Percentiles rank a stretch among this genome's conserved stretches.
Conservation (phyloP, 2,329 filamentous ascomycete species). For the Fusarium tuaranense region DNA sequence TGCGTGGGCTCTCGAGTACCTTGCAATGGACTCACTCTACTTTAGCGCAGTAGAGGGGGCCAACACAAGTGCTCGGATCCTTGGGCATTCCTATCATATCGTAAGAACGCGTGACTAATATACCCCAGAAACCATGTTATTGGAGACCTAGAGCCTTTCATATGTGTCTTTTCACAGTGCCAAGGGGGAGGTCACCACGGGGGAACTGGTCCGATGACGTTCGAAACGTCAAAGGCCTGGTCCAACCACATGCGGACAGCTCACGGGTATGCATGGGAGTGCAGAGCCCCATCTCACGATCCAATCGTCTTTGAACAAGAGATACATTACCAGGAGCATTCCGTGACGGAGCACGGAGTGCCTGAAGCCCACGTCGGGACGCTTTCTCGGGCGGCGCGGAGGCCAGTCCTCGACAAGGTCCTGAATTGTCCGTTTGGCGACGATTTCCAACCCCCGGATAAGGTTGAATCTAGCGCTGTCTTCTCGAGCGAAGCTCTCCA, state of each 20-base stretch:
- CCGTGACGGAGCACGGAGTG: not conserved
- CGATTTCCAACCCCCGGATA: not conserved
- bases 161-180: not conserved
- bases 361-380: not conserved
- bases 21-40: no score
- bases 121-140: not conserved
- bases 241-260: not conserved
- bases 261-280: not conserved
- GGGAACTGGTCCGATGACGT: not conserved
- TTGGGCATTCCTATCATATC: not conserved
- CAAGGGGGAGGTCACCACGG: not conserved
- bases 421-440: not conserved
- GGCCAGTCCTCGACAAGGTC: not conserved
- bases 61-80: no score
- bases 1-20: no score
- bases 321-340: not conserved
- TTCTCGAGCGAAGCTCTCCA: not conserved
- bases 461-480: not conserved
- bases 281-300: not conserved
- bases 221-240: not conserved
- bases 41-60: no score
- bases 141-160: not conserved
- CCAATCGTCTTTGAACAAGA: not conserved
- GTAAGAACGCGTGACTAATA: not conserved
- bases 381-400: not conserved